Base-by-base conservation (phyloP, 2,329 filamentous ascomycete genomes). In the Ophiostoma novo-ulmi region DNA sequence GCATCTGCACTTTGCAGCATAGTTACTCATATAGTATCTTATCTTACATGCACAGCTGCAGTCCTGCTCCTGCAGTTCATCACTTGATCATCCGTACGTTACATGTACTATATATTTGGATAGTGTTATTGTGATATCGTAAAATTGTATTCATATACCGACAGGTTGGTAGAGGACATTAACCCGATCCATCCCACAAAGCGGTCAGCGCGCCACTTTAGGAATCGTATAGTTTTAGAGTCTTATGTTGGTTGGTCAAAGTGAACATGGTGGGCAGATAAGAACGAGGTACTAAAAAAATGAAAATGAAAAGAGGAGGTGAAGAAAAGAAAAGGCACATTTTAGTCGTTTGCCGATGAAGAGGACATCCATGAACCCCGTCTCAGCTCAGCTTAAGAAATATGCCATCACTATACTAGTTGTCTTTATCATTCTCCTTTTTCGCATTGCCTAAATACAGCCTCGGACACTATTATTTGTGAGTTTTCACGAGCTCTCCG, bases 151-250 rank as follows among this genome's bases (percentile, higher is more conserved):
- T 58, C 13, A 26, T 58, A 58, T 58, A 58, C 52, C 52, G 52
- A 58, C 52, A 58, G 52, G 11, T 58, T 58, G 52, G 52, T 58
- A 58, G 52, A 58, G n/a, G 52, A 58, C 22, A 26, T 58, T 58
- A 58, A 58, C 52, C 20, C 52, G 31, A 26, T 58, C n/a, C 44
- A n/a, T 48, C 44, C 52, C 52, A 44, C n/a, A 58, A 58, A 55
- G 52, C 52, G 11, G n/a, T 10, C 52, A 58, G 52, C 52, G 52
- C 52, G n/a, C 11, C 52, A 31, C 22, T 22, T 22, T 22, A 55
- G 17, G 31, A 31, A 3, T 31, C 3, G 31, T 31, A 31, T 31
- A 1, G 31, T 31, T 31, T 31, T 31, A 31, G 31, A 31, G 31
- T 31, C 31, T 31, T 31, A 31, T 6, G 7, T 13, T 3, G 52